Evolutionary conservation across 163 green algal genomes (phyloP).

Genomic region (Chloromonas sp.): DNA sequence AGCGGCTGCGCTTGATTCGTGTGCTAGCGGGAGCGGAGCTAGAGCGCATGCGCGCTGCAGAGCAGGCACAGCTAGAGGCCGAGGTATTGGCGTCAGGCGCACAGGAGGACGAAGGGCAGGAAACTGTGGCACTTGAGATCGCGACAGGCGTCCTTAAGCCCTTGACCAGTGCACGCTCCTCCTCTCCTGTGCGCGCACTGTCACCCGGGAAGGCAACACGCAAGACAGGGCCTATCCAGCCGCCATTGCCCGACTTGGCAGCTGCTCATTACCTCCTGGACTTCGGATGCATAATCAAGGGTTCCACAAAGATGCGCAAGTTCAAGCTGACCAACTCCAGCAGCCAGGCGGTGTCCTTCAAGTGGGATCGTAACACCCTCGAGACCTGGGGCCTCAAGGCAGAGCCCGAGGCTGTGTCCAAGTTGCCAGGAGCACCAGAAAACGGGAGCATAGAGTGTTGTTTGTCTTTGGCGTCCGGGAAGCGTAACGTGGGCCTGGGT

Average conservation of each 20-base stretch:
- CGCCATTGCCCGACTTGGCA: slow-evolving; percentile 30
- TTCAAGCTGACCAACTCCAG: slow-evolving; percentile 67
- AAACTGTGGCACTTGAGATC: too few species aligned
- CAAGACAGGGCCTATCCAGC: slow-evolving; percentile 9
- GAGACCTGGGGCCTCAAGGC: slow-evolving; percentile 57
- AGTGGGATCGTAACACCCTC: slow-evolving; percentile 56
- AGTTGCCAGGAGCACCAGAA: slow-evolving; percentile 56
- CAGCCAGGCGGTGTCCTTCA: slow-evolving; percentile 42
- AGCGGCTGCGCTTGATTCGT: slow-evolving; percentile 42
- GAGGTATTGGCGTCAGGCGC: not conserved
- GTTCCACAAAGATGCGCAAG: slow-evolving; percentile 41
- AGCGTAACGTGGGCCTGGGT: slow-evolving; percentile 30
- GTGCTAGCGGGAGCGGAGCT: slow-evolving; percentile 17
- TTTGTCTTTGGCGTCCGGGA: slow-evolving; percentile 49
- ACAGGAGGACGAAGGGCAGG: too few species aligned
- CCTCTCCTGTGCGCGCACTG: too few species aligned
- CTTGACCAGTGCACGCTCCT: too few species aligned
- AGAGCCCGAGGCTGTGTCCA: slow-evolving; percentile 54
- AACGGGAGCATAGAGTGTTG: slow-evolving; percentile 40
- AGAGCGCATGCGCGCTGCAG: slow-evolving; percentile 12
- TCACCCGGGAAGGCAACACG: too few species aligned
- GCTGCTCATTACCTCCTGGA: slow-evolving; percentile 65
- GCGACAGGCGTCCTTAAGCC: too few species aligned
- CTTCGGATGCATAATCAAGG: slow-evolving; percentile 71
- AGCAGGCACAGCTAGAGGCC: slow-evolving; percentile 4